Evolutionary conservation across 441 rosid species (phyloP), one percentile per base, ranked within the genome.

Genomic region (Erodium moschatum): DNA sequence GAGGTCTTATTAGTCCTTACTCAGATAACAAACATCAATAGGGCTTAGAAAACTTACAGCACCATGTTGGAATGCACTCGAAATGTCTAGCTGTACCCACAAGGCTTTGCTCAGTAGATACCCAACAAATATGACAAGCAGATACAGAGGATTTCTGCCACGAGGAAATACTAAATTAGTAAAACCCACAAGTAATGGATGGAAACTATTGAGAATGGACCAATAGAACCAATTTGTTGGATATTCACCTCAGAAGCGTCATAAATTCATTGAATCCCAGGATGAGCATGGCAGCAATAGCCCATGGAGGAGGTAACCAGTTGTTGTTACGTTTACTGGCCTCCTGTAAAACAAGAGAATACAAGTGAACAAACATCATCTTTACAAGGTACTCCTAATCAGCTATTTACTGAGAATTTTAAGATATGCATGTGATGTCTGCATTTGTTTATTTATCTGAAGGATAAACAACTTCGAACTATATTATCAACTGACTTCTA

Each of bases 271-370:
- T 95, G 75, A 95, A 95, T 61, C 99, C 99, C 54, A 95, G 87
- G 69, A 95, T 75, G 52, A 86, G 50, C 83, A 95, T 62, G 9
- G 98, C 98, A 66, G 76, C 82, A 75, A 95, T 92, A 68, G 99
- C 99, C 99, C 99, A 95, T 82, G 99, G 98, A 74, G 99, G 99
- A 70, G 99, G 99, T 64, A 95, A 69, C 98, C 99, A 95, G 90
- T 89, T 95, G 91, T 92, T 92, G 74, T 74, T 85, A 72, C 98
- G 93, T 70, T 79, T 85, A 78, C 85, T 87, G 54, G 99, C 99
- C 82, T 95, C 99, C 99, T 95, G 92, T 75, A 81, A 76, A 77
- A 60, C 31, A 60, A 19, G 13, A 21, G 64, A 10, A 60, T 10
- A 9, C 1, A 11, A 60, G 29, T 20, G 0, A 24, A 18, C 64